Percentiles rank a stretch among this genome's conserved stretches.
phyloP scores from a whole-genome alignment of 108 stramenopile species.

The Cyclostephanos tholiformis region DNA sequence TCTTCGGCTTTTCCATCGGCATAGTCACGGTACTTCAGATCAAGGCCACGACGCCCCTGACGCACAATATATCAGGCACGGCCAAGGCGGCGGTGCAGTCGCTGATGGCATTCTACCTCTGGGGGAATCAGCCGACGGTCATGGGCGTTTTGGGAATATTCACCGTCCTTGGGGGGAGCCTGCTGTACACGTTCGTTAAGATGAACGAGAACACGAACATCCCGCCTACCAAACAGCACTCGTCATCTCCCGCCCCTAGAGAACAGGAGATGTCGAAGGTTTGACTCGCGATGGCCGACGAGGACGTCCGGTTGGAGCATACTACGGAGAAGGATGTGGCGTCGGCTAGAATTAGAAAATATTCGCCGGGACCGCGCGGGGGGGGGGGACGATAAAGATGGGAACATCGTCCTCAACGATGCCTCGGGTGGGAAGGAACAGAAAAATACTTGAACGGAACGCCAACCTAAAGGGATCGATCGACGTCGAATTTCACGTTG shows the following conservation, averaged over 20 bases:
- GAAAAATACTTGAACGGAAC: too few species aligned
- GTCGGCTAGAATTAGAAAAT: too few species aligned
- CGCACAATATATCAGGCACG: conserved; percentile 96
- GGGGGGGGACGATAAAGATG: too few species aligned
- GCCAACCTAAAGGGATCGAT: too few species aligned
- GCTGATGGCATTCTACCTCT: conserved; percentile 91
- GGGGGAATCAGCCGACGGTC: conserved; percentile 88
- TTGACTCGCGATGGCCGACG: conserved; percentile 7
- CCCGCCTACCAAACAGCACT: background rate
- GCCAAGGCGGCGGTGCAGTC: conserved; percentile 94
- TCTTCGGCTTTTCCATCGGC: conserved; percentile 95
- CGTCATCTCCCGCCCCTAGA: conserved; percentile 17
- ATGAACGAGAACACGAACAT: conserved; percentile 60
- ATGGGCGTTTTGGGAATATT: conserved; percentile 84
- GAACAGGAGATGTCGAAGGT: conserved; percentile 39
- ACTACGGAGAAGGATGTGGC: too few species aligned
- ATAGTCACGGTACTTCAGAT: conserved; percentile 96
- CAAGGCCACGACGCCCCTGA: conserved; percentile 91
- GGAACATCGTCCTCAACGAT: too few species aligned
- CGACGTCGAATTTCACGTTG: too few species aligned
- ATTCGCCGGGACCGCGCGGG: too few species aligned
- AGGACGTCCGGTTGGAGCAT: too few species aligned
- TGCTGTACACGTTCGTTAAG: conserved; percentile 86
- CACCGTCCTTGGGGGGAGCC: conserved; percentile 81
- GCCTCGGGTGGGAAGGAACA: too few species aligned